Evolutionary conservation across 148 eudicot species (phyloP).

Genomic region (Rhododendron henanense): DNA sequence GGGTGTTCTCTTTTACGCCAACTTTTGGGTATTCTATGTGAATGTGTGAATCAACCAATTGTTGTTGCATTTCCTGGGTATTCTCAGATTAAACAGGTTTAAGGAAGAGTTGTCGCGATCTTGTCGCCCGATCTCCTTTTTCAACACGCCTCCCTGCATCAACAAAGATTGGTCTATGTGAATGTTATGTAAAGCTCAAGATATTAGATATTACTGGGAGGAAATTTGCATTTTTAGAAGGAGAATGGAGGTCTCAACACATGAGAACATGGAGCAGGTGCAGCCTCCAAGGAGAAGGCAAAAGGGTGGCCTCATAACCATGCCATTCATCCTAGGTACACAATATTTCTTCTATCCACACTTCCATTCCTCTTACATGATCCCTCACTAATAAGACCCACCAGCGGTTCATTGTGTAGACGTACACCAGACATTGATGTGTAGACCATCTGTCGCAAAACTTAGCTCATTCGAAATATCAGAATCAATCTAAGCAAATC

Average conservation of each 20-base stretch:
- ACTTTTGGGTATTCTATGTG: too few relatives aligned
- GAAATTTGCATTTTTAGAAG: neutral
- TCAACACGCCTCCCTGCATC: neutral
- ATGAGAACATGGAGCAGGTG: conserved; percentile 14
- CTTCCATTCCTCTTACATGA: neutral
- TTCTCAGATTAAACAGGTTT: too few relatives aligned
- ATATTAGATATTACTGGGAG: neutral
- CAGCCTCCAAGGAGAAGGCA: conserved; percentile 22
- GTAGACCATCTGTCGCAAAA: too few relatives aligned
- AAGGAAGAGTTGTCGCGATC: too few relatives aligned
- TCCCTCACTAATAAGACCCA: neutral
- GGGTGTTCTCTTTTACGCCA: too few relatives aligned
- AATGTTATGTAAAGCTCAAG: neutral
- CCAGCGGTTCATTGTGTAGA: neutral
- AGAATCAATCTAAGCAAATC: neutral
- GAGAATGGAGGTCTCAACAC: conserved; percentile 25
- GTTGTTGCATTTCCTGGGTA: too few relatives aligned
- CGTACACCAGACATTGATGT: too few relatives aligned
- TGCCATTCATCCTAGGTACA: conserved; percentile 90
- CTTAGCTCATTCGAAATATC: neutral
- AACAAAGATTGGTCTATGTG: neutral
- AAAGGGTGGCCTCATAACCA: conserved; percentile 79
- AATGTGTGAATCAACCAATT: too few relatives aligned
- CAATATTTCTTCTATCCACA: neutral
- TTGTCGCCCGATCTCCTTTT: too few relatives aligned